Base-by-base conservation (phyloP, 768 basidiomycete genomes). In the Rhodotorula kratochvilovae region DNA sequence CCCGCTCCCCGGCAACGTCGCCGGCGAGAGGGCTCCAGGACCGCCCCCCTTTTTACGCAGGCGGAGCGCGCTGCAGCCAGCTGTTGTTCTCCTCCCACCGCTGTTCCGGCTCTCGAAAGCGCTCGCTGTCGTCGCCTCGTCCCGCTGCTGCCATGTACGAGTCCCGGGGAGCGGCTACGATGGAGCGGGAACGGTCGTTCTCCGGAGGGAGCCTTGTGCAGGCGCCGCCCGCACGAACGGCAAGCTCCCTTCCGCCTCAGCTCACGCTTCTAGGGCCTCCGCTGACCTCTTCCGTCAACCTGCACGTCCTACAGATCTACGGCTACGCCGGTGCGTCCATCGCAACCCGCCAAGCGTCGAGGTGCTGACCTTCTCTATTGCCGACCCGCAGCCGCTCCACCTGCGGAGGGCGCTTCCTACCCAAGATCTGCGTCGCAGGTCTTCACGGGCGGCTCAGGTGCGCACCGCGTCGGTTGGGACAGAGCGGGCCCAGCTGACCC, bases 261-360 rank as follows among this genome's bases (percentile, higher is more conserved):
- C 33, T 23, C 4, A 5, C 51, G 23, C 31, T 31, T 19, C 29
- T 15, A 3, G 31, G 29, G 10, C 29, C 17, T 39, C 27, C 2
- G 35, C 61, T 63, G 50, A 39, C 50, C 0, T 2, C 6, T 10
- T 6, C 21, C 11, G 13, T 42, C 48, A 19, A 8, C 27, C 39
- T 39, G 8, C 39, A 7, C 8, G 8, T 39, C 21, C 3, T 5
- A 21, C 60, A 62, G 61, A 53, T 62, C 61, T 62, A 62, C 50
- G 36, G 27, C 35, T 51, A 62, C 36, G 23, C 11, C 3, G 1
- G 61, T 62, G n/a, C 16, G 39, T 29, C 16, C 3, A 2, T 3
- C 4, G 51, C n/a, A 12, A 1, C 0, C 11, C 5, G 10, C 25
- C 4, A 10, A 4, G 29, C 16, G 29, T 10, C 31, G 35, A 11